A percentile compares a stretch with the other conserved stretches of the same genome.
These are phyloP conservation scores for Colletotrichum orbiculare DNA, from an alignment of 2,329 filamentous ascomycete species.

Conservation along the genomic window DNA sequence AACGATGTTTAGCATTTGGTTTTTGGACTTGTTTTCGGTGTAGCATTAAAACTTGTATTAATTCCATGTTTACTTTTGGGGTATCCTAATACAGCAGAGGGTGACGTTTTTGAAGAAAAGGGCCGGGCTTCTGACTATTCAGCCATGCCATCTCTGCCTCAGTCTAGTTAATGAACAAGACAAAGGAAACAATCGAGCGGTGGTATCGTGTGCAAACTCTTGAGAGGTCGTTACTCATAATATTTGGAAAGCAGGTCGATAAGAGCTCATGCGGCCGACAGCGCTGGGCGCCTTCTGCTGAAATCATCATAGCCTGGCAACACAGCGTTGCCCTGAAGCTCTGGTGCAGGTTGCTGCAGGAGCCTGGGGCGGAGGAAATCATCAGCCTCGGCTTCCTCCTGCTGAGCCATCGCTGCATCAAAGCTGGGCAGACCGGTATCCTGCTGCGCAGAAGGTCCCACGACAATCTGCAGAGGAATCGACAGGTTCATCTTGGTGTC, in stretches of 20 bases:
- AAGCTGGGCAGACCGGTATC: constrained; percentile 59
- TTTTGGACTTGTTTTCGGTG: background rate
- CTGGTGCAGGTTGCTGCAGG: constrained; percentile 47
- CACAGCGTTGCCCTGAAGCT: constrained; percentile 46
- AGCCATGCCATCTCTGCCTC: background rate
- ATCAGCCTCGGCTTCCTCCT: constrained; percentile 57
- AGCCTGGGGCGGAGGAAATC: constrained; percentile 55
- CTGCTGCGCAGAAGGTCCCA: constrained; percentile 47
- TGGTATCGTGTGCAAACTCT: constrained; percentile 19
- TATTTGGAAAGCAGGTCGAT: background rate
- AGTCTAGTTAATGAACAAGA: background rate
- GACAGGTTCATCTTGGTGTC: constrained; percentile 56
- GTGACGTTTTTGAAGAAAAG: no score
- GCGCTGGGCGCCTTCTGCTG: constrained; percentile 3
- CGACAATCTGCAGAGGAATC: constrained; percentile 63
- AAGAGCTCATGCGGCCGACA: constrained; percentile 6
- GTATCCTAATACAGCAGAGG: constrained; percentile 14
- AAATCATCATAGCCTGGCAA: constrained; percentile 54
- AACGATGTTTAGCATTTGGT: no score
- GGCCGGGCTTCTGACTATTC: background rate
- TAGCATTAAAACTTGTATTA: constrained; percentile 6
- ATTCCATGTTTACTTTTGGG: constrained; percentile 23
- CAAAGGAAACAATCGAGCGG: constrained; percentile 11
- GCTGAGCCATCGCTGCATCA: constrained; percentile 56
- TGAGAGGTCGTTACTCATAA: constrained; percentile 25